phyloP scores from a whole-genome alignment of 495 filamentous ascomycete genomes.

The Xylaria curta region DNA sequence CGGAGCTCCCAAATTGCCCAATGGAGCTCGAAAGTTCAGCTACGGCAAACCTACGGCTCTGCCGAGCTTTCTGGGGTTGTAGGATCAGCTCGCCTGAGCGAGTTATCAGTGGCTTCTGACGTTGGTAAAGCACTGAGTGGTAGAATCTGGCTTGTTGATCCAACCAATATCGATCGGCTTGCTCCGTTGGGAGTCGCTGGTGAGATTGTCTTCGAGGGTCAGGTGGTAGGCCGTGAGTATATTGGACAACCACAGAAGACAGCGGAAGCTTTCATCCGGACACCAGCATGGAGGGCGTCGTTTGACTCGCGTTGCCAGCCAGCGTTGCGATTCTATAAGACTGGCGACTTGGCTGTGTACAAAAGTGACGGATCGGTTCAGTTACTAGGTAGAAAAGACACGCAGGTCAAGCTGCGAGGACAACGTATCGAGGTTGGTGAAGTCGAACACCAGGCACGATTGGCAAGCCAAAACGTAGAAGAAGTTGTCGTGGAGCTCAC shows the following conservation, averaged over 20 bases:
- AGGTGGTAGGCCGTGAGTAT: slow-evolving; percentile 57
- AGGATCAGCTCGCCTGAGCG: too few species aligned
- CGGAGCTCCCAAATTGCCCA: too few species aligned
- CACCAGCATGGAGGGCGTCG: neutral
- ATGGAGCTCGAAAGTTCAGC: too few species aligned
- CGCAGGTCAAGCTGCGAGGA: slow-evolving; percentile 36
- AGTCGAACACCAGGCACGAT: slow-evolving; percentile 38
- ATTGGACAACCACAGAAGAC: slow-evolving; percentile 40
- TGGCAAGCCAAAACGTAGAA: slow-evolving; percentile 32
- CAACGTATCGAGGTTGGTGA: slow-evolving; percentile 53
- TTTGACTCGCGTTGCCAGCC: neutral
- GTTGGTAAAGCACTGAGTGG: too few species aligned
- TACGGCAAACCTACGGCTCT: too few species aligned
- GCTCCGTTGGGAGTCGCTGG: slow-evolving; percentile 31
- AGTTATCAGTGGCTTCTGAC: too few species aligned
- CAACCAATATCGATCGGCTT: too few species aligned
- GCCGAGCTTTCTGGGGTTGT: too few species aligned
- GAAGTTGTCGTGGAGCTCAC: slow-evolving; percentile 56
- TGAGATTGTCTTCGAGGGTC: slow-evolving; percentile 59
- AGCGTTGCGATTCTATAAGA: neutral
- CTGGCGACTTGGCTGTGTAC: slow-evolving; percentile 52
- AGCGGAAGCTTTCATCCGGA: slow-evolving; percentile 11
- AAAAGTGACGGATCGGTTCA: slow-evolving; percentile 5
- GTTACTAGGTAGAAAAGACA: slow-evolving; percentile 1
- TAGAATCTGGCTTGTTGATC: too few species aligned